Evolutionary conservation across 371 early-diverging fungal genomes (phyloP).

Genomic region (Actinomortierella ambigua): DNA sequence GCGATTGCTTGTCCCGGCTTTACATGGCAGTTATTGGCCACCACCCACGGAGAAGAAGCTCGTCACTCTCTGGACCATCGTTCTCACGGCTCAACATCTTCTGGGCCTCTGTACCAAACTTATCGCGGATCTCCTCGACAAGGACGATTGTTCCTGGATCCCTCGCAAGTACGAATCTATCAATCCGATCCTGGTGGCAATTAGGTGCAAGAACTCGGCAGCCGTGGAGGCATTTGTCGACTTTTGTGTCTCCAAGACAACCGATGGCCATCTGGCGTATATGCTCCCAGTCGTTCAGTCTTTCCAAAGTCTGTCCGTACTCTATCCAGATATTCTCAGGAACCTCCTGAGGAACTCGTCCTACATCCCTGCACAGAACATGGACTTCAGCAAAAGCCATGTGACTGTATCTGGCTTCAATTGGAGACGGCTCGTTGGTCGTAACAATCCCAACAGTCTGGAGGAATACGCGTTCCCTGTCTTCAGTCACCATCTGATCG

Average conservation of each 20-base stretch:
- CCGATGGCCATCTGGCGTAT: conserved; percentile 40
- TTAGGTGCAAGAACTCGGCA: conserved; percentile 26
- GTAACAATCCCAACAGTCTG: conserved; percentile 28
- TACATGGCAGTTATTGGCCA: too few species aligned
- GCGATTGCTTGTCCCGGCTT: too few species aligned
- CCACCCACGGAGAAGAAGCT: too few species aligned
- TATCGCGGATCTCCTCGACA: conserved; percentile 31
- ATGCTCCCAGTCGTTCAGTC: conserved; percentile 42
- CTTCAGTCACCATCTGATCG: conserved; percentile 9
- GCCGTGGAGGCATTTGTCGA: conserved; percentile 36
- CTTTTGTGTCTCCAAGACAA: conserved; percentile 40
- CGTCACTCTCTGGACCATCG: too few species aligned
- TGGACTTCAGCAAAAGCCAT: conserved; percentile 25
- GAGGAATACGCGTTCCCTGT: conserved; percentile 36
- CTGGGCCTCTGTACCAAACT: not conserved
- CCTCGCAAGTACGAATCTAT: conserved; percentile 32
- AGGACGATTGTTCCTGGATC: conserved; percentile 41
- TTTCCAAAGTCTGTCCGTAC: conserved; percentile 33
- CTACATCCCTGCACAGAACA: conserved; percentile 38
- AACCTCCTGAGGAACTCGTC: conserved; percentile 41
- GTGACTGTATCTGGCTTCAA: conserved; percentile 19
- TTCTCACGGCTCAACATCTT: too few species aligned
- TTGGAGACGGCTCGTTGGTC: too few species aligned
- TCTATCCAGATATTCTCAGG: conserved; percentile 25
- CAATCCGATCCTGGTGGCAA: conserved; percentile 40